Percentiles rank a stretch among this genome's conserved stretches.
Conservation (phyloP, 495 filamentous ascomycete species). For the Clohesyomyces aquaticus region DNA sequence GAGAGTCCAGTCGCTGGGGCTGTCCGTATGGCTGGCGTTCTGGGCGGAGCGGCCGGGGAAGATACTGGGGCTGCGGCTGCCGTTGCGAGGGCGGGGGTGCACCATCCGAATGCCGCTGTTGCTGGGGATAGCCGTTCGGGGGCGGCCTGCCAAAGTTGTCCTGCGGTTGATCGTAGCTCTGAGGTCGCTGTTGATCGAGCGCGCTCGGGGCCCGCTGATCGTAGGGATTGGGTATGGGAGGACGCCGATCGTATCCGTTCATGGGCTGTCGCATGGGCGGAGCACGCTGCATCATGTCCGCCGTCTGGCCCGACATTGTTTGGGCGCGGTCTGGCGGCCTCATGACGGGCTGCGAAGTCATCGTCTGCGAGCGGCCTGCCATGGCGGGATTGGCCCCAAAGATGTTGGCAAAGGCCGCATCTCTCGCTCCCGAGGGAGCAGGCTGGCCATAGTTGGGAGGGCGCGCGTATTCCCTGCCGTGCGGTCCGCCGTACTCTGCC, state of each 20-base stretch:
- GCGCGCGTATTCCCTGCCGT: conserved; percentile 70
- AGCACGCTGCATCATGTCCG: conserved; percentile 59
- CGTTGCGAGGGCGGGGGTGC: conserved; percentile 48
- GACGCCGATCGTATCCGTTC: conserved; percentile 37
- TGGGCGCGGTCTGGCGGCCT: conserved; percentile 78
- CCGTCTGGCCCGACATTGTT: conserved; percentile 76
- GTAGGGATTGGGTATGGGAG: conserved; percentile 27
- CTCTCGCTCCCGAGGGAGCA: conserved; percentile 77
- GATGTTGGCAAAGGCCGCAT: conserved; percentile 95
- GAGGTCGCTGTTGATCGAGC: conserved; percentile 51
- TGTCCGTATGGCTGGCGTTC: conserved; percentile 65
- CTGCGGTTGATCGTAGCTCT: conserved; percentile 44
- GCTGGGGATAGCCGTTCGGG: conserved; percentile 61
- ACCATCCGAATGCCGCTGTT: conserved; percentile 49
- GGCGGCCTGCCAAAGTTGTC: conserved; percentile 45
- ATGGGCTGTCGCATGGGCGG: conserved; percentile 61
- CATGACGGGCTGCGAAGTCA: conserved; percentile 68
- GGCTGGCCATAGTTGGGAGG: conserved; percentile 63
- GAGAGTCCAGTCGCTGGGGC: conserved; percentile 71
- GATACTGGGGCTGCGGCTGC: conserved; percentile 65
- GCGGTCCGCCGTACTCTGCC: conserved; percentile 81
- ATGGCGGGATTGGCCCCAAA: conserved; percentile 84
- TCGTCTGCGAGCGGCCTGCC: conserved; percentile 79
- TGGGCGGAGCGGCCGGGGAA: conserved; percentile 64
- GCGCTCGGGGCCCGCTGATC: conserved; percentile 43